Evolutionary conservation across 225 moss, liverwort and hornwort species (phyloP).

Genomic region (Physcomitrellopsis africana): DNA sequence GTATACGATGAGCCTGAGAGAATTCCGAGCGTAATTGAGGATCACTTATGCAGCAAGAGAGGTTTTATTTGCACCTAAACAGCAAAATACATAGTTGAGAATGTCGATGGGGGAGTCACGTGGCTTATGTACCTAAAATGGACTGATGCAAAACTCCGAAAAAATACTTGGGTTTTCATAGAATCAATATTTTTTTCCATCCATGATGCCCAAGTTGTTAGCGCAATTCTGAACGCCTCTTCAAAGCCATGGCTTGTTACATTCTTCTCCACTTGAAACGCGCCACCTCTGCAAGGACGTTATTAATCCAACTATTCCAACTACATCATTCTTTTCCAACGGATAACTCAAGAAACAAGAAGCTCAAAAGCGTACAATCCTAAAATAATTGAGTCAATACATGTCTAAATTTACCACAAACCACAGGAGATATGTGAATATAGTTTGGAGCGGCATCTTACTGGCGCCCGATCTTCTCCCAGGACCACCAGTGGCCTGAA

Average conservation of each 20-base stretch:
- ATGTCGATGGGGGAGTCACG: background rate
- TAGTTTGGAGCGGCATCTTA: constrained; percentile 28
- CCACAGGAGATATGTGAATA: background rate
- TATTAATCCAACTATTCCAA: constrained; percentile 10
- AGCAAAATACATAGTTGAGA: background rate
- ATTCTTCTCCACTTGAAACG: constrained; percentile 49
- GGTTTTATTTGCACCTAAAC: too few species aligned
- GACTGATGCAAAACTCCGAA: constrained; percentile 73
- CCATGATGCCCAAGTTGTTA: constrained; percentile 62
- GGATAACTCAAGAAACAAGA: background rate
- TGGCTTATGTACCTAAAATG: constrained; percentile 65
- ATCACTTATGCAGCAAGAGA: too few species aligned
- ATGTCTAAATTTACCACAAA: background rate
- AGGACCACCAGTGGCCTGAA: constrained; percentile 90
- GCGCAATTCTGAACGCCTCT: constrained; percentile 52
- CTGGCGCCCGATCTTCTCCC: constrained; percentile 66
- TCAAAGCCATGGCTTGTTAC: constrained; percentile 46
- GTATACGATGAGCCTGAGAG: too few species aligned
- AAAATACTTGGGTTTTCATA: constrained; percentile 61
- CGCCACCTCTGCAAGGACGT: constrained; percentile 47
- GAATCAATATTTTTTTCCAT: constrained; percentile 59
- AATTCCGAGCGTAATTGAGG: too few species aligned
- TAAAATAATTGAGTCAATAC: background rate
- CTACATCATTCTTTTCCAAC: background rate
- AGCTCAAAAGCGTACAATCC: background rate